Evolutionary conservation across 179 eudicot genomes (phyloP), one percentile per base, ranked within the genome.

Genomic region (Sideroxylon spinosum): DNA sequence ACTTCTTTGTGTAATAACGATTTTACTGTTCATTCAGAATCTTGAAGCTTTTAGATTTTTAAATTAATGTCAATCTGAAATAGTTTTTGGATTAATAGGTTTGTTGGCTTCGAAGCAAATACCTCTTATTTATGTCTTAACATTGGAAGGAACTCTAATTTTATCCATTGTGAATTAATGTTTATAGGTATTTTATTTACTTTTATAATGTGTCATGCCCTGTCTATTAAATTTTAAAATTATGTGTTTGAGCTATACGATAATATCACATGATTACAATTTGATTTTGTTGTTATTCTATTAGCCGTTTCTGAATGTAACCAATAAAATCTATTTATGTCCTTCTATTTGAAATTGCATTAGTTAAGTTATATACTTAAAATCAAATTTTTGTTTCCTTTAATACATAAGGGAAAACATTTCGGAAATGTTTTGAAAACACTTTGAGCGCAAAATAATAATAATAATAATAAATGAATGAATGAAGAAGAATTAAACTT

Each of bases 191-290:
- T 37, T 37, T 37, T 73, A 11, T 74, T 75, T 23, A 14, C 69
- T 62, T 75, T 62, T 50, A 56, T 55, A 37, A 75, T 26, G 56
- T 46, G 78, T 59, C 69, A 22, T 75, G 57, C 23, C 32, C 44
- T 62, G 56, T 50, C 60, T 59, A 17, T 17, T 7, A 6, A 52
- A 46, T 52, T 6, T 13, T 11, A 17, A 6, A 9, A 23, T 11
- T 2, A 17, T 23, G 6, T 71, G 74, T 71, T 4, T 49, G 7
- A 46, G 32, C 19, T 4, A 37, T 37, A 37, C 5, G 44, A 52
- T 71, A 19, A 22, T 49, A 14, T 37, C 4, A 28, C 2, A 16
- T 23, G 12, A 25, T 52, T 6, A n/a, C 20, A 71, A 71, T 6
- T 22, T 52, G 48, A 3, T 53, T 37, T 37, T 37, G 44, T 37